Evolutionary conservation across 2,329 filamentous ascomycete species (phyloP).

Genomic region (Penicillium nordicum): DNA sequence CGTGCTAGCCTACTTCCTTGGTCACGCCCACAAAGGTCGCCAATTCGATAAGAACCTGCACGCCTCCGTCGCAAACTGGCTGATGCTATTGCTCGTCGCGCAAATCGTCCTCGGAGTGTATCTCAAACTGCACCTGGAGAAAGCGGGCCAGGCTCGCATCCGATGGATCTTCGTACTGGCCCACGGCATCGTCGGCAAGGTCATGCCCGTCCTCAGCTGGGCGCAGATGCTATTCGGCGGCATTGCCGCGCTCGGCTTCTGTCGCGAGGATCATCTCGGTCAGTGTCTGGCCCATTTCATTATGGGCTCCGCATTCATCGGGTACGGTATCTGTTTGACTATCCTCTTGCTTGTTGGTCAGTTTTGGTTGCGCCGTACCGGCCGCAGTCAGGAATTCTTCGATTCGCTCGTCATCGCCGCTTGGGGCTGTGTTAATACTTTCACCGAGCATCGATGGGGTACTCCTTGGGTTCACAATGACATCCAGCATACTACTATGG

Average conservation of each 20-base stretch:
- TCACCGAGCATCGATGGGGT: constrained; percentile 96
- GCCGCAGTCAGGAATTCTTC: constrained; percentile 93
- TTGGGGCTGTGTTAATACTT: constrained; percentile 97
- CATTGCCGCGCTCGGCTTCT: constrained; percentile 89
- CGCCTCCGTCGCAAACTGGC: constrained; percentile 69
- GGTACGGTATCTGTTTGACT: constrained; percentile 82
- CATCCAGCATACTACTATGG: constrained; percentile 98
- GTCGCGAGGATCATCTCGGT: constrained; percentile 82
- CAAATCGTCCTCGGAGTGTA: constrained; percentile 83
- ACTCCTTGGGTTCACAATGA: constrained; percentile 86
- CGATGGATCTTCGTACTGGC: constrained; percentile 66
- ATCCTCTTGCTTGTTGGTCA: constrained; percentile 86
- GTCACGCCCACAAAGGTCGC: constrained; percentile 84
- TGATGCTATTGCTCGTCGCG: constrained; percentile 73
- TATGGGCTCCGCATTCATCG: constrained; percentile 96
- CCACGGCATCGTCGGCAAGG: constrained; percentile 81
- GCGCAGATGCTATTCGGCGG: constrained; percentile 94
- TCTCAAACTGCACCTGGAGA: constrained; percentile 82
- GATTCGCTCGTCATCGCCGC: constrained; percentile 85
- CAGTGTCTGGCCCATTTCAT: constrained; percentile 97
- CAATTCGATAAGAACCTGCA: constrained; percentile 82
- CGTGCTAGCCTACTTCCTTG: constrained; percentile 82
- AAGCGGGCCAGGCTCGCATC: constrained; percentile 75
- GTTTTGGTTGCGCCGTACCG: constrained; percentile 74
- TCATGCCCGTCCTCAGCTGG: constrained; percentile 84